A percentile compares a stretch with the other conserved stretches of the same genome.
Conservation (phyloP, 768 basidiomycete species). For the Mycena latifolia region DNA sequence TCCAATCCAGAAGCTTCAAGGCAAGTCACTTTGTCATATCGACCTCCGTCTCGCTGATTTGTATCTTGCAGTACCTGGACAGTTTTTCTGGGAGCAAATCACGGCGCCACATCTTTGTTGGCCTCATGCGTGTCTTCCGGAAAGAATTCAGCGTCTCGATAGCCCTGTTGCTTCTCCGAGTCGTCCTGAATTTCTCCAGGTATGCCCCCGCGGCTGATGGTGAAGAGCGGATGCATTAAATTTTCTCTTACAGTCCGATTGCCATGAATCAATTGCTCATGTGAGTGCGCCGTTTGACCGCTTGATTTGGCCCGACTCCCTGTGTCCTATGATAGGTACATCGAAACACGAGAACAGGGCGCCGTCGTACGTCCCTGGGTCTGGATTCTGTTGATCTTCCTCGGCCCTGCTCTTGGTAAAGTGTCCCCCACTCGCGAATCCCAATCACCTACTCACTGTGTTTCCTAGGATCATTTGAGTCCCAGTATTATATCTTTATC, state of each 20-base stretch:
- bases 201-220: conserved; percentile 26
- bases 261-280: conserved; percentile 54
- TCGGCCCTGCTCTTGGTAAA: conserved; percentile 56
- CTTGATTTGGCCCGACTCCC: too few species aligned
- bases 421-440: not conserved
- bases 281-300: too few species aligned
- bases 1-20: conserved; percentile 44
- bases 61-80: conserved; percentile 1
- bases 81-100: too few species aligned
- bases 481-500: conserved; percentile 68
- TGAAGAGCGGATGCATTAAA: conserved; percentile 18
- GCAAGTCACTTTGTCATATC: conserved; percentile 40
- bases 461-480: conserved; percentile 51
- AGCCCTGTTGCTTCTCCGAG: conserved; percentile 13
- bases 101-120: conserved; percentile 32
- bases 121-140: conserved; percentile 56
- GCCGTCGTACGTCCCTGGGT: conserved; percentile 74
- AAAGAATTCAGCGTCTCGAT: conserved; percentile 38
- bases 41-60: conserved; percentile 15
- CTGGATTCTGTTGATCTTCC: conserved; percentile 68
- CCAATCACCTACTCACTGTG: not conserved
- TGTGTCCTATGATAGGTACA: conserved; percentile 52
- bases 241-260: conserved; percentile 49
- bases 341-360: conserved; percentile 56
- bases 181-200: not conserved